These are phyloP conservation scores for Tetrapisispora arboricola DNA, from an alignment of 805 yeast species.

Conservation along the genomic window DNA sequence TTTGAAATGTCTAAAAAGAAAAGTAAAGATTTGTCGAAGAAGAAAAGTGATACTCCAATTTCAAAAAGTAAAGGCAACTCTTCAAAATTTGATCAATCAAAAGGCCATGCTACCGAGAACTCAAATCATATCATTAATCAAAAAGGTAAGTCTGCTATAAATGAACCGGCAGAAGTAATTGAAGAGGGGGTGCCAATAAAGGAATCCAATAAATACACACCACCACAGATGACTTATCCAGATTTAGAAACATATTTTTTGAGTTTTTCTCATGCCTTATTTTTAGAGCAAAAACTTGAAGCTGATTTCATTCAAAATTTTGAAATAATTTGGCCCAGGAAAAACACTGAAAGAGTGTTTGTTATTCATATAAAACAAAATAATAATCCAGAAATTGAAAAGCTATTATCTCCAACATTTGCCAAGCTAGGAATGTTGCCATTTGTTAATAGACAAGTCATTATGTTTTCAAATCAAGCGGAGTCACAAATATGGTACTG, in stretches of 20 bases:
- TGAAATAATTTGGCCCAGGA: conserved; percentile 44
- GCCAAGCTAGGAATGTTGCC: conserved; percentile 48
- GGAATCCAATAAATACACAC: conserved; percentile 30
- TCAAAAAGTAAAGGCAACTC: too few relatives aligned
- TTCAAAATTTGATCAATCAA: too few relatives aligned
- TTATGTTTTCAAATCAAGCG: conserved; percentile 41
- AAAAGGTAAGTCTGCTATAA: background rate
- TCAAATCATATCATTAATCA: background rate
- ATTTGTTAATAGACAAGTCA: conserved; percentile 46
- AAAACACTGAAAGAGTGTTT: conserved; percentile 31
- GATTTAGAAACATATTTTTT: conserved; percentile 42
- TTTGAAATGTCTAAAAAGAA: too few relatives aligned
- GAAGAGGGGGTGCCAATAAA: conserved; percentile 29
- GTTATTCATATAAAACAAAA: conserved; percentile 15
- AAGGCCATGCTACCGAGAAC: background rate
- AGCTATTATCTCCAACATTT: conserved; percentile 41
- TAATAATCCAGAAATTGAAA: conserved; percentile 34
- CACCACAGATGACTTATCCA: conserved; percentile 39
- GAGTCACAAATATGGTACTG: conserved; percentile 53
- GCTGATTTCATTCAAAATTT: conserved; percentile 39
- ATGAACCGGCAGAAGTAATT: background rate
- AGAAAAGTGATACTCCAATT: too few relatives aligned
- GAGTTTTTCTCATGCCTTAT: conserved; percentile 51
- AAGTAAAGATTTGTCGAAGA: too few relatives aligned
- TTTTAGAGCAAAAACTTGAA: conserved; percentile 49